Evolutionary conservation across 257 asterid genomes (phyloP).

Genomic region (Coffea eugenioides): DNA sequence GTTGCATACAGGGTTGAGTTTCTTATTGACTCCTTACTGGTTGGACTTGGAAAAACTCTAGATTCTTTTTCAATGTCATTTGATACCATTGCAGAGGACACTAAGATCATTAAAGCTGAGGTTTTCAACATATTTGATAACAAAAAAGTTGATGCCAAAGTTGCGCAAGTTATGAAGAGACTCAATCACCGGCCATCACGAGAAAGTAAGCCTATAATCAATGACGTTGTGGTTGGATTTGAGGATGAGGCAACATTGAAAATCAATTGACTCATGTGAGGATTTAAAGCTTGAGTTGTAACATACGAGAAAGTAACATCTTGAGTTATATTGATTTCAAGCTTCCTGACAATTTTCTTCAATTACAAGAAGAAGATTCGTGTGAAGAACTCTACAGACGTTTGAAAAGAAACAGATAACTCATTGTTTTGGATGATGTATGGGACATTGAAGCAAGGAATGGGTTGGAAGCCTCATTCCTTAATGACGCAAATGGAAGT

Average conservation of each 20-base stretch:
- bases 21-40: neutral
- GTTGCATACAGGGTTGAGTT: constrained; percentile 14
- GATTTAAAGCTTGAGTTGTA: too few relatives aligned
- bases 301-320: too few relatives aligned
- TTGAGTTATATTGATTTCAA: neutral
- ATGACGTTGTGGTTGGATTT: neutral
- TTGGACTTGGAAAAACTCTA: neutral
- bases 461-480: neutral
- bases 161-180: too few relatives aligned
- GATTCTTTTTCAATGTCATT: neutral
- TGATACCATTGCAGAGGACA: neutral
- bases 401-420: neutral
- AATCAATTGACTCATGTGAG: neutral
- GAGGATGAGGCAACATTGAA: neutral
- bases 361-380: neutral
- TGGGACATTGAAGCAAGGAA: too few relatives aligned
- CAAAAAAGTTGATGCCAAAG: too few relatives aligned
- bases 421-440: too few relatives aligned
- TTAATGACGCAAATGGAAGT: constrained; percentile 8
- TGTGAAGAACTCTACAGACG: neutral
- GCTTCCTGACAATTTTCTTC: neutral
- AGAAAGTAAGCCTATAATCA: neutral
- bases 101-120: neutral
- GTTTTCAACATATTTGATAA: neutral
- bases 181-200: neutral